Evolutionary conservation across 83 land plant species (phyloP), one percentile per base, ranked within the genome.

Genomic region (Thuja plicata): DNA sequence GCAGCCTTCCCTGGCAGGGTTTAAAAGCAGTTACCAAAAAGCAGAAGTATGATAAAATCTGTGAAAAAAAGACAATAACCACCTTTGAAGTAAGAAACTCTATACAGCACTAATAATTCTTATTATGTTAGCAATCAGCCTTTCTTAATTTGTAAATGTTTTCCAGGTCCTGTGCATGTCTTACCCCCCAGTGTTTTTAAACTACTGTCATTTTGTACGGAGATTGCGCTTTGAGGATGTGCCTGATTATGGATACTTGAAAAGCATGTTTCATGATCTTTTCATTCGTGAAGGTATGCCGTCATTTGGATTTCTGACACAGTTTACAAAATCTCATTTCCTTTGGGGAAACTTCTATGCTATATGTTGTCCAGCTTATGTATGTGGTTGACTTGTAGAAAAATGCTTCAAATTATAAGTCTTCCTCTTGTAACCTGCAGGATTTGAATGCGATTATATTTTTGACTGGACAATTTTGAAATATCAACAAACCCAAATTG

Each of bases 401-500:
- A 19, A 41, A 37, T 37, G 24, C 37, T 16, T 40, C 2, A 40
- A 40, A 5, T 62, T 21, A 62, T 21, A 5, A 62, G 24, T 79
- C 4, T 41, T 27, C 9, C 16, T 83, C 32, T 40, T 87, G 87
- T 24, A 66, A 55, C 8, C 17, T 90, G 77, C 89, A 94, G 95
- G 95, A 66, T 94, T 94, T 90, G 94, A 94, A 87, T 92, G 92
- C 88, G 95, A 94, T 88, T 93, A 94, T 91, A 93, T 94, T 8
- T 94, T 93, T 91, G 95, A 94, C 62, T 94, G 95, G 95, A 94
- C 95, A 35, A 93, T 94, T 84, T 83, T 94, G 88, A 94, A 94
- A 90, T 94, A 94, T 87, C 95, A 94, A 91, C 95, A 94, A 86
- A 90, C 95, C 24, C 94, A 94, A 76, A 90, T 91, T 57, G 92